phyloP scores from a whole-genome alignment of 306 rosid species.

The Luffa acutangula region DNA sequence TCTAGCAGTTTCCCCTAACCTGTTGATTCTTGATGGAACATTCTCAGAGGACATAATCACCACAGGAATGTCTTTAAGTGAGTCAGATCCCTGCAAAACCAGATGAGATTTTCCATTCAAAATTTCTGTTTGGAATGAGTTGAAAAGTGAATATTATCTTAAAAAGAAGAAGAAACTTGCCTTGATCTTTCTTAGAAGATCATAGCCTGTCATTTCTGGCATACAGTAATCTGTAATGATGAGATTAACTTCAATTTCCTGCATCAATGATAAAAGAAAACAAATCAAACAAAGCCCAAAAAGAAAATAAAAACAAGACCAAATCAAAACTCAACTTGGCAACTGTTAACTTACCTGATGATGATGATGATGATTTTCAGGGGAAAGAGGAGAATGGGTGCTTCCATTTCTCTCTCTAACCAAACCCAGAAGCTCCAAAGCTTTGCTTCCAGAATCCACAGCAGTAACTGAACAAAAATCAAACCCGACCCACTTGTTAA shows the following conservation, averaged over 20 bases:
- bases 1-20: conserved; percentile 29
- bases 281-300: conserved; percentile 3
- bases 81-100: conserved; percentile 58
- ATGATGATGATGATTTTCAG: conserved; percentile 15
- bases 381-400: conserved; percentile 15
- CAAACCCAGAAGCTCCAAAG: conserved; percentile 63
- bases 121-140: not conserved
- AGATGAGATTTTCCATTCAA: not conserved
- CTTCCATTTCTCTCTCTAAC: conserved; percentile 28
- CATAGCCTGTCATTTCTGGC: conserved; percentile 96
- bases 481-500: not conserved
- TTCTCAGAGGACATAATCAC: conserved; percentile 93
- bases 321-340: not conserved
- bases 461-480: conserved; percentile 40
- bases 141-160: not conserved
- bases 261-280: conserved; percentile 4
- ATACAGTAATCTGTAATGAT: conserved; percentile 84
- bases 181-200: conserved; percentile 69
- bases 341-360: conserved; percentile 23
- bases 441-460: conserved; percentile 75
- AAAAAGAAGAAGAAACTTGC: conserved; percentile 19
- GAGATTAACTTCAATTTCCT: conserved; percentile 58
- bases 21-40: conserved; percentile 69
- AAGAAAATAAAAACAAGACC: not conserved
- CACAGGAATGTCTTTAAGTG: conserved; percentile 76